Evolutionary conservation across 139 green algal genomes (phyloP).

Genomic region (Volvox africanus): DNA sequence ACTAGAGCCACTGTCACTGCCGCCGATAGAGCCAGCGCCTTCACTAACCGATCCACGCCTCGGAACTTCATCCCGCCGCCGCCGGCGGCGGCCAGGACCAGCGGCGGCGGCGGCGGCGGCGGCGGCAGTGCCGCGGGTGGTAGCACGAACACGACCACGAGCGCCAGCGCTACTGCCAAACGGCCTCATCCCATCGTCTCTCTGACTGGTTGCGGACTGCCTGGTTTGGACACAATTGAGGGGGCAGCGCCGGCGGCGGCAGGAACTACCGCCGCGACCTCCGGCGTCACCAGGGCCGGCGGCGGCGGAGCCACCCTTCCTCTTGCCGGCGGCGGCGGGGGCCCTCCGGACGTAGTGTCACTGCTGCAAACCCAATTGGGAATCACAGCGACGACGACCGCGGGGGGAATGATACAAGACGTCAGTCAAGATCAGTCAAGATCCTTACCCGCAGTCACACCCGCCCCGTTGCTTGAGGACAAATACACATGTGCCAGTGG

Average conservation of each 20-base stretch:
- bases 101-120: conserved; percentile 5
- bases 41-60: no score
- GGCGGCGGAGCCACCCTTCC: neutral
- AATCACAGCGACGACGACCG: no score
- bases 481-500: neutral
- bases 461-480: neutral
- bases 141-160: neutral
- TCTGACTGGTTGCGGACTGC: neutral
- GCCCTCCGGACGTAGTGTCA: conserved; percentile 22
- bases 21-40: no score
- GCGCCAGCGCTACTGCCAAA: neutral
- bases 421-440: no score
- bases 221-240: neutral
- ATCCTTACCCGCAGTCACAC: neutral
- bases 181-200: neutral
- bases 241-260: neutral
- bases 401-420: no score
- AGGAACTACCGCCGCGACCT: conserved; percentile 5
- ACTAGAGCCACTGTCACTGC: no score
- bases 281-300: neutral
- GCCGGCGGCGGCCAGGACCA: neutral
- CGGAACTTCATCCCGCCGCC: neutral
- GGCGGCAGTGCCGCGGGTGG: neutral
- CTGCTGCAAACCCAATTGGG: conserved; percentile 35
- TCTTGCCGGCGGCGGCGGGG: neutral